phyloP scores from a whole-genome alignment of 1,284 basidiomycete species.

The Mycena citricolor region DNA sequence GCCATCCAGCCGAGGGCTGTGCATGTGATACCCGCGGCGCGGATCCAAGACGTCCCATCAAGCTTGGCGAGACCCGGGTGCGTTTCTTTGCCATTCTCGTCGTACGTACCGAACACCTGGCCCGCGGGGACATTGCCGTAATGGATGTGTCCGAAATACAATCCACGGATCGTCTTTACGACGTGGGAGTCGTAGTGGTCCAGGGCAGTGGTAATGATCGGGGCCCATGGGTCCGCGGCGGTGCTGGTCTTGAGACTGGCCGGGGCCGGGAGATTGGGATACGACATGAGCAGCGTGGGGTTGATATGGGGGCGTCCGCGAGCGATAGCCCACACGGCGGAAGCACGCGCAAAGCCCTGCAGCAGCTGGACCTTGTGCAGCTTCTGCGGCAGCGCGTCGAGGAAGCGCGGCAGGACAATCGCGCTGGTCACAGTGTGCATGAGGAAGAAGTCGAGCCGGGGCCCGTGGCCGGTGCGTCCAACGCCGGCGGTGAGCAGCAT shows the following conservation, averaged over 20 bases:
- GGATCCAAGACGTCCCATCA: constrained; percentile 65
- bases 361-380: constrained; percentile 48
- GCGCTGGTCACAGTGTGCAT: constrained; percentile 69
- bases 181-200: constrained; percentile 63
- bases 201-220: constrained; percentile 47
- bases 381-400: constrained; percentile 37
- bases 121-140: constrained; percentile 40
- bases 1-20: constrained; percentile 61
- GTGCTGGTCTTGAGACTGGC: too few relatives aligned
- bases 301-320: constrained; percentile 63
- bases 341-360: constrained; percentile 46
- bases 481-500: constrained; percentile 56
- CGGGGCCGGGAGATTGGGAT: background rate
- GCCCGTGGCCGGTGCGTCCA: background rate
- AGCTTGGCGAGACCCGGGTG: background rate
- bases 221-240: constrained; percentile 55
- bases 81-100: constrained; percentile 4
- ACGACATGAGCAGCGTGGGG: constrained; percentile 24
- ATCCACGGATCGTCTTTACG: constrained; percentile 56
- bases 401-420: constrained; percentile 54
- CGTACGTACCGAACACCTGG: constrained; percentile 33
- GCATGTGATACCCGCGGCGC: constrained; percentile 64
- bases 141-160: constrained; percentile 49
- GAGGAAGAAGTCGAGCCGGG: constrained; percentile 67
- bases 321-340: constrained; percentile 44